phyloP scores from a whole-genome alignment of 2,329 filamentous ascomycete genomes.

The Exserohilum turcica region DNA sequence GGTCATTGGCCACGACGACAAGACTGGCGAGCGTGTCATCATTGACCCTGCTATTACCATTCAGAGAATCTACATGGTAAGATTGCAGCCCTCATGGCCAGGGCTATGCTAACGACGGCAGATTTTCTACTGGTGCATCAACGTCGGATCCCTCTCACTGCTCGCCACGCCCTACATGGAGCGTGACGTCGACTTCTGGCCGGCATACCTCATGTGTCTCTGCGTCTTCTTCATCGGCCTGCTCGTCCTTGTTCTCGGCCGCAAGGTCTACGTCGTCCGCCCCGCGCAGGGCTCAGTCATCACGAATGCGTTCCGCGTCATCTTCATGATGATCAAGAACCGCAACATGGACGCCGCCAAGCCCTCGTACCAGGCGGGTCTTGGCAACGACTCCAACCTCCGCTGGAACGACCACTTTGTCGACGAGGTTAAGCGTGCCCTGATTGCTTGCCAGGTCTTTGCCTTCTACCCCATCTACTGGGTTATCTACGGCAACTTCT shows the following conservation, averaged over 20 bases:
- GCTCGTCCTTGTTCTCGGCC: slow-evolving; percentile 53
- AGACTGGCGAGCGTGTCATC: slow-evolving; percentile 53
- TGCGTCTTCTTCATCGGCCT: slow-evolving; percentile 70
- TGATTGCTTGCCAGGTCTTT: slow-evolving; percentile 72
- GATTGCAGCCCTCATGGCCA: neutral
- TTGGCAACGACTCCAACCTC: slow-evolving; percentile 51
- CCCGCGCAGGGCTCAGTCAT: slow-evolving; percentile 48
- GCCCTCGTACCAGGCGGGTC: slow-evolving; percentile 65
- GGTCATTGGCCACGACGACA: slow-evolving; percentile 49
- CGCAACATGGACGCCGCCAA: slow-evolving; percentile 67
- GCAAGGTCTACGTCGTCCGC: slow-evolving; percentile 47
- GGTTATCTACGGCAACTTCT: slow-evolving; percentile 51
- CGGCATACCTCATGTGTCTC: slow-evolving; percentile 67
- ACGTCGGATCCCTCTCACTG: slow-evolving; percentile 70
- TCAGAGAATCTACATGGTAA: slow-evolving; percentile 57
- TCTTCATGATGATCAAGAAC: slow-evolving; percentile 62
- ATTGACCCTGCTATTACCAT: slow-evolving; percentile 56
- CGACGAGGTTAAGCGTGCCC: slow-evolving; percentile 71
- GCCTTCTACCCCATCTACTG: slow-evolving; percentile 55
- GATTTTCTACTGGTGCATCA: slow-evolving; percentile 74
- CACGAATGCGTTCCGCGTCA: slow-evolving; percentile 60
- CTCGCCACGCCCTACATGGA: slow-evolving; percentile 75
- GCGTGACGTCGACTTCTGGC: slow-evolving; percentile 71
- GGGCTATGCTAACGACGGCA: neutral
- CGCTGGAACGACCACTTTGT: slow-evolving; percentile 74